These are phyloP conservation scores for Hyphopichia fennica DNA, from an alignment of 1,139 yeast species.

Conservation along the genomic window DNA sequence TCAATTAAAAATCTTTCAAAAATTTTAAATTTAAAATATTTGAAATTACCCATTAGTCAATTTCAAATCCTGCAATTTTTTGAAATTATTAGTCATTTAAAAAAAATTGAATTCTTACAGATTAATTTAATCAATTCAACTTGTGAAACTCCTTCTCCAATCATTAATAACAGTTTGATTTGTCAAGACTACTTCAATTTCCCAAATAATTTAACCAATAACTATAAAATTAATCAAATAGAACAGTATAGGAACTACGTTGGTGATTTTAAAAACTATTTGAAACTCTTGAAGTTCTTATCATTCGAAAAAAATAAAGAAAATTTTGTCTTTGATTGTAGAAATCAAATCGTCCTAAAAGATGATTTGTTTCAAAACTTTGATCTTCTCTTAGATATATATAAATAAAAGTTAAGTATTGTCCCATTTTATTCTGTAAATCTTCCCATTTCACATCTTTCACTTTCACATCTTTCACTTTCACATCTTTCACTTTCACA, in stretches of 20 bases:
- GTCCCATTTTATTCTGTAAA: no score
- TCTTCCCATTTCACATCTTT: no score
- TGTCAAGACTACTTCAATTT: slow-evolving; percentile 4
- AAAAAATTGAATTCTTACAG: background rate
- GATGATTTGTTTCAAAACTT: background rate
- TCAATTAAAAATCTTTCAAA: slow-evolving; percentile 1
- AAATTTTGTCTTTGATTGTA: slow-evolving; percentile 3
- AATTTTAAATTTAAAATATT: background rate
- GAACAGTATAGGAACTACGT: slow-evolving; percentile 3
- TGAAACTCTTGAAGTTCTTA: background rate
- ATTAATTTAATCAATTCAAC: background rate
- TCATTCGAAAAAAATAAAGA: slow-evolving; percentile 1
- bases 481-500: no score
- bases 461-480: no score
- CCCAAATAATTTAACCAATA: background rate
- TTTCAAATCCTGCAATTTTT: slow-evolving; percentile 2
- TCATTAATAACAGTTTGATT: background rate
- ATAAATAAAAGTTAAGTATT: no score
- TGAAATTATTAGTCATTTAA: background rate
- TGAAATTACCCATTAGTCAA: slow-evolving; percentile 1
- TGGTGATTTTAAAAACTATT: background rate
- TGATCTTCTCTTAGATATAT: background rate
- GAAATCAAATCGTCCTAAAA: background rate
- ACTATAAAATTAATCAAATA: background rate
- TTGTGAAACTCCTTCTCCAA: background rate